These are phyloP conservation scores for Aeschynomene evenia DNA, from an alignment of 306 rosid genomes.

Conservation along the genomic window DNA sequence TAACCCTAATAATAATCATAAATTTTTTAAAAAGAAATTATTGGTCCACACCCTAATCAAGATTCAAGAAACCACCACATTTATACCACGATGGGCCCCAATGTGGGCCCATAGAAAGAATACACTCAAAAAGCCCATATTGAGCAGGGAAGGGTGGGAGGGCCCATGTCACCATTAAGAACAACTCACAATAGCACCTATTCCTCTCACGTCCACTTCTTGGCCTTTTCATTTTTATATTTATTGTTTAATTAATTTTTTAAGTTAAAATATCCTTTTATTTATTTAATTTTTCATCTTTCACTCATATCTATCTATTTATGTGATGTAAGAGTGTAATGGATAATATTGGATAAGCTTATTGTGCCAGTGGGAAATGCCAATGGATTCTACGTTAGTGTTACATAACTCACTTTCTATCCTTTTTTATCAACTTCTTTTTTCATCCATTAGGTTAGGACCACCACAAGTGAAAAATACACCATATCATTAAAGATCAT, in stretches of 20 bases:
- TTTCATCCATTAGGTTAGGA: background rate
- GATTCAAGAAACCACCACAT: conserved; percentile 1
- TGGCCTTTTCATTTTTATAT: conserved; percentile 11
- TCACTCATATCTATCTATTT: conserved; percentile 57
- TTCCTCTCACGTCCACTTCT: conserved; percentile 52
- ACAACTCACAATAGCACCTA: conserved; percentile 40
- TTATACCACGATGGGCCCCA: conserved; percentile 36
- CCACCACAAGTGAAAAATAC: background rate
- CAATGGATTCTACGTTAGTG: conserved; percentile 29
- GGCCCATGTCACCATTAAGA: conserved; percentile 60
- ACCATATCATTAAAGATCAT: conserved; percentile 26
- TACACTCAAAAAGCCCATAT: conserved; percentile 53
- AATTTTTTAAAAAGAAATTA: too few relatives aligned
- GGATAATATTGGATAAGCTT: conserved; percentile 68
- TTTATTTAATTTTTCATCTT: background rate
- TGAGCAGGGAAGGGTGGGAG: conserved; percentile 48
- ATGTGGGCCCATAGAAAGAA: conserved; percentile 53
- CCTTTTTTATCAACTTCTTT: background rate
- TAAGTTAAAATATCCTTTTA: too few relatives aligned
- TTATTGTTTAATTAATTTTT: background rate
- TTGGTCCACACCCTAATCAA: background rate
- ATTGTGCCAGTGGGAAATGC: conserved; percentile 27
- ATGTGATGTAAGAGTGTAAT: conserved; percentile 43
- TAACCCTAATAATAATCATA: conserved; percentile 14
- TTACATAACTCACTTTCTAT: conserved; percentile 18